Percentiles rank a stretch among this genome's conserved stretches.
Evolutionary conservation across 345 rosid genomes (phyloP).

Genomic region (Melaleuca quinquenervia): DNA sequence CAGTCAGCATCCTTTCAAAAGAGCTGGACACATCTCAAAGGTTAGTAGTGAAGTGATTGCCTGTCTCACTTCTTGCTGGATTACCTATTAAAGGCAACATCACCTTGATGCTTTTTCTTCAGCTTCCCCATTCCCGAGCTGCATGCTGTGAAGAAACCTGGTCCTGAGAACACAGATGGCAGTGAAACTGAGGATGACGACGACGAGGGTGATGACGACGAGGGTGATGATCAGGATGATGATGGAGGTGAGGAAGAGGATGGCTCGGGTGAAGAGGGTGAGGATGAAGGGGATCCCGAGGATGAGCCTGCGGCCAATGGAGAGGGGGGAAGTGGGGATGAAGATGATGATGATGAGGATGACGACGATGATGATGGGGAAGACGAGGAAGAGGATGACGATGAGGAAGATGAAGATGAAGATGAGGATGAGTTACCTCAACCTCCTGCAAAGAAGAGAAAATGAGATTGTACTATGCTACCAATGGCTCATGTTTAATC

Average conservation of each 20-base stretch:
- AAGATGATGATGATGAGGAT: slow-evolving; percentile 20
- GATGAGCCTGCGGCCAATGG: slow-evolving; percentile 35
- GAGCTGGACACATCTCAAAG: slow-evolving; percentile 18
- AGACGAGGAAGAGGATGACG: slow-evolving; percentile 2
- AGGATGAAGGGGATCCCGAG: slow-evolving; percentile 31
- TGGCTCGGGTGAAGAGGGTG: slow-evolving; percentile 21
- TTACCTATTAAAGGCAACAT: not conserved
- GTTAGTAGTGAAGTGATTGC: slow-evolving; percentile 9
- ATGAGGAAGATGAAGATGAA: slow-evolving; percentile 22
- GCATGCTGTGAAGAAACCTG: slow-evolving; percentile 20
- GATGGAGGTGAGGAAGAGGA: slow-evolving; percentile 33
- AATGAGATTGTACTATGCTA: slow-evolving; percentile 14
- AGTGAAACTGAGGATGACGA: slow-evolving; percentile 48
- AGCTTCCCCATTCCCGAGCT: slow-evolving; percentile 35
- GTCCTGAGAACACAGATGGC: slow-evolving; percentile 28
- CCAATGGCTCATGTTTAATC: not conserved
- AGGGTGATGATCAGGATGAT: slow-evolving; percentile 34
- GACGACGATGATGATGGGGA: slow-evolving; percentile 21
- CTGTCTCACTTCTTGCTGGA: not conserved
- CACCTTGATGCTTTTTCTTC: slow-evolving; percentile 3
- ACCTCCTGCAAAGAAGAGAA: slow-evolving; percentile 54
- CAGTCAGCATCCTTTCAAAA: slow-evolving; percentile 5
- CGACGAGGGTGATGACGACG: slow-evolving; percentile 22
- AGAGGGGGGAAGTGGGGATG: slow-evolving; percentile 29
- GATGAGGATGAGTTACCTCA: slow-evolving; percentile 37